Conservation (phyloP, 2,329 filamentous ascomycete genomes). For the Xylaria sp. region DNA sequence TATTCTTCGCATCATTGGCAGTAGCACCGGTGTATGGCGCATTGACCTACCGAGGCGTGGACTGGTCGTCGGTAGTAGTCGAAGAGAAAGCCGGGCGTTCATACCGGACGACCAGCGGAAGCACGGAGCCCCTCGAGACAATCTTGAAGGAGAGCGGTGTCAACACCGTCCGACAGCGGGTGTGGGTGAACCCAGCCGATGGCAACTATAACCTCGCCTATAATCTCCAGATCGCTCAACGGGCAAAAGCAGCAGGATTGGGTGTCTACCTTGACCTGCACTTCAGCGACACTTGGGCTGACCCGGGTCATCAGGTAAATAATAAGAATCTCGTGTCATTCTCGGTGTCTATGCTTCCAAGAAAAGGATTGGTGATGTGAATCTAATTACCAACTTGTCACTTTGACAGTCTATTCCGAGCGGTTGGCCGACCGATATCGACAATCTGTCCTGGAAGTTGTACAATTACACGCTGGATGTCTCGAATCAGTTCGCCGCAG, state of each 20-base stretch:
- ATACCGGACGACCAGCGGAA: conserved; percentile 55
- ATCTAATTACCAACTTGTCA: not conserved
- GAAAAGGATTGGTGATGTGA: no score
- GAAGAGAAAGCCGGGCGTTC: conserved; percentile 56
- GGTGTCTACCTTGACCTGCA: conserved; percentile 59
- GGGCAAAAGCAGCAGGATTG: conserved; percentile 58
- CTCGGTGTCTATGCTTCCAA: no score
- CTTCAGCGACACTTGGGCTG: conserved; percentile 66
- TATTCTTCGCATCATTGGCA: conserved; percentile 20
- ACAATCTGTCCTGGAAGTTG: conserved; percentile 53
- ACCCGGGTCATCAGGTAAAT: conserved; percentile 52
- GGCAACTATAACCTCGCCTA: conserved; percentile 65
- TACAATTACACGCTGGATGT: conserved; percentile 65
- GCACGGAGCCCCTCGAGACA: conserved; percentile 51
- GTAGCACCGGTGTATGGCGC: conserved; percentile 33
- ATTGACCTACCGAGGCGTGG: conserved; percentile 60
- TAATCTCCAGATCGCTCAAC: conserved; percentile 61
- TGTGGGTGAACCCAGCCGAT: conserved; percentile 64
- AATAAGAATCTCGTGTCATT: not conserved
- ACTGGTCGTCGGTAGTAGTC: conserved; percentile 63
- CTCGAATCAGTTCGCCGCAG: conserved; percentile 54
- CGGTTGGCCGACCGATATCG: conserved; percentile 58
- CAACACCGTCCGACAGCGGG: conserved; percentile 64
- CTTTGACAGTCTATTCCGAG: conserved; percentile 43
- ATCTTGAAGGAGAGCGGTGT: conserved; percentile 59